Evolutionary conservation across 768 basidiomycete genomes (phyloP).

Genomic region (Suillus ampliporus): DNA sequence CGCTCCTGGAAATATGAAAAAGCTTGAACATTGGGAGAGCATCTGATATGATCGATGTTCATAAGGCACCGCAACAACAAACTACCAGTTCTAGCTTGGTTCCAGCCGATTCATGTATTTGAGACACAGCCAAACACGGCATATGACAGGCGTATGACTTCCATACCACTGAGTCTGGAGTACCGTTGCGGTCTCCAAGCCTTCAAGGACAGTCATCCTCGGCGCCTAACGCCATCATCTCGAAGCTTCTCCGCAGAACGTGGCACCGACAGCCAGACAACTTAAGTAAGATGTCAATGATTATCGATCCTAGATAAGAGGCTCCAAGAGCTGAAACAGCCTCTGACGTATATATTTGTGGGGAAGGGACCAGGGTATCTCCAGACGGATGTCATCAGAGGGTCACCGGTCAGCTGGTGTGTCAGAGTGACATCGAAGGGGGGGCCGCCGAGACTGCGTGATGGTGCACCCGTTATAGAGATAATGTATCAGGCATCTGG

Average conservation of each 20-base stretch:
- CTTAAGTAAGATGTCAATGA: not conserved
- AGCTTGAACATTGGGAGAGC: not conserved
- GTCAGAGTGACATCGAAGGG: not conserved
- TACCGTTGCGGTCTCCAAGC: not conserved
- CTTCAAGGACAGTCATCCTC: not conserved
- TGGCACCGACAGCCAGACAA: not conserved
- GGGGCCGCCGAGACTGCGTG: not conserved
- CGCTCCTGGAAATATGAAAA: not conserved
- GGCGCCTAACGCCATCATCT: slow-evolving; percentile 4
- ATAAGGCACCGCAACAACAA: not conserved
- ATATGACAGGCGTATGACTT: not conserved
- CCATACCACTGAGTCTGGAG: not conserved
- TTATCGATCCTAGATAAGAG: slow-evolving; percentile 15
- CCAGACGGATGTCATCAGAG: not conserved
- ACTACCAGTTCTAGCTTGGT: not conserved
- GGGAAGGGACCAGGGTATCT: not conserved
- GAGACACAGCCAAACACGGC: too few species aligned
- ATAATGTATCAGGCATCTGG: not conserved
- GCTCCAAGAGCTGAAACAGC: not conserved
- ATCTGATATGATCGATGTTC: not conserved
- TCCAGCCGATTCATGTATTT: not conserved
- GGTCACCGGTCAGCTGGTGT: not conserved
- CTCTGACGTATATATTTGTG: slow-evolving; percentile 3
- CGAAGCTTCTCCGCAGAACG: not conserved
- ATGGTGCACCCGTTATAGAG: not conserved